Base-by-base conservation (phyloP, 2,329 filamentous ascomycete genomes). In the Curvularia lunata region DNA sequence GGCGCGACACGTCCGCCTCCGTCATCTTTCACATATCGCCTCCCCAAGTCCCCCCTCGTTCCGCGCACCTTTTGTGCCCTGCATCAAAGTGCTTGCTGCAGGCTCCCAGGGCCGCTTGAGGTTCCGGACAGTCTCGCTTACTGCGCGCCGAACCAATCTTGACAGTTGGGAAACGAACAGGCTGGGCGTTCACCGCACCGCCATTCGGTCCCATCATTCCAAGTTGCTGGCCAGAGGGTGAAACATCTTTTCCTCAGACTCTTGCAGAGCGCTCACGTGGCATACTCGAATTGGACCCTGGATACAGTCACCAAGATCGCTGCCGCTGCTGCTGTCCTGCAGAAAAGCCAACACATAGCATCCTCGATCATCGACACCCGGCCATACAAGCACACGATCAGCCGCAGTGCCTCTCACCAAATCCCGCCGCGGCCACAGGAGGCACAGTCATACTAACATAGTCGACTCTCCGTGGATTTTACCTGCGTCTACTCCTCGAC, bases 381-480 rank as follows among this genome's bases (percentile, higher is more conserved):
- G 54, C 42, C 48, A 54, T 18, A 46, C 32, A 46, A 57, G 43
- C 41, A 42, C 53, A 43, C 48, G 28, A 32, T 38, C 45, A 57
- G 43, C 42, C 57, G 61, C 50, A 43, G 45, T 57, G 56, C 41
- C 58, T 54, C 45, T 58, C 59, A 48, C 52, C 50, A 51, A 54
- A 40, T 51, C 40, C 53, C 61, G 54, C 49, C 63, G 54, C 59
- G 42, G 56, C 51, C 52, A 47, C 48, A 54, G 55, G 60, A 64
- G 60, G 56, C 63, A 61, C 46, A 52, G 51, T 45, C 63, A 65
- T 58, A 54, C 57, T 58, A 65, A 66, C 66, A 59, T 67, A 59
- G 62, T 63, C 58, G 62, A 40, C 57, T 66, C 65, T 55, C 63
- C 56, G 63, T 59, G 57, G 64, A 60, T 54, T 65, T 62, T 61